A percentile compares a stretch with the other conserved stretches of the same genome.
phyloP scores from a whole-genome alignment of 805 yeast species.

The Wickerhamiella australiensis region DNA sequence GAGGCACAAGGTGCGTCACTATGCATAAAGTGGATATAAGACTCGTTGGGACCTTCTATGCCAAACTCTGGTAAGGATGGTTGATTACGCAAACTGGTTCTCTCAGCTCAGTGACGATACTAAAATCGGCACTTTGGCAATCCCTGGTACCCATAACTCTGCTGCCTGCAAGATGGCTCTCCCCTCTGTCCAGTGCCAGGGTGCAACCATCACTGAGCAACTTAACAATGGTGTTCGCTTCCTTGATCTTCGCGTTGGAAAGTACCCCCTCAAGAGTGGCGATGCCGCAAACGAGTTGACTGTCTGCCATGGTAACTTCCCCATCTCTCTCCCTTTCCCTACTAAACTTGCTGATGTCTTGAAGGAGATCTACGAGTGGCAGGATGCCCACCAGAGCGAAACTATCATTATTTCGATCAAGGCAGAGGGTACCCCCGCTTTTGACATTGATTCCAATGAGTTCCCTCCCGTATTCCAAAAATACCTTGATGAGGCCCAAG shows the following conservation, averaged over 20 bases:
- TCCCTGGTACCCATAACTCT: constrained; percentile 81
- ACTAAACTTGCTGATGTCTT: constrained; percentile 41
- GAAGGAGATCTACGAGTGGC: constrained; percentile 47
- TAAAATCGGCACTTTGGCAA: constrained; percentile 40
- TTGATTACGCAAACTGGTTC: constrained; percentile 38
- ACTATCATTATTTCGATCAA: constrained; percentile 55
- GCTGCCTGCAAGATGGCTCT: constrained; percentile 60
- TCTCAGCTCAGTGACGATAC: constrained; percentile 40
- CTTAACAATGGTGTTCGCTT: constrained; percentile 64
- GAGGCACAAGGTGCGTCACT: not conserved
- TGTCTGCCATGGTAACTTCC: constrained; percentile 66
- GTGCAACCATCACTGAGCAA: constrained; percentile 45
- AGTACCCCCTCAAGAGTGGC: constrained; percentile 12
- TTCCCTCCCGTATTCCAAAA: constrained; percentile 46
- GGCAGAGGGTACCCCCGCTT: constrained; percentile 58
- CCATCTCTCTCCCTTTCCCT: constrained; percentile 50
- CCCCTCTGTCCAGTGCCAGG: constrained; percentile 72
- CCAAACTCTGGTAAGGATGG: not conserved
- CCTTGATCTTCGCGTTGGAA: constrained; percentile 45
- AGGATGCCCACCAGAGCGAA: constrained; percentile 43
- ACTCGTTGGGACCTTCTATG: not conserved
- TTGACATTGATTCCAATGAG: constrained; percentile 54
- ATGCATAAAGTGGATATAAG: not conserved
- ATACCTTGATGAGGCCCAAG: constrained; percentile 39
- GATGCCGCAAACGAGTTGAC: constrained; percentile 38